These are phyloP conservation scores for Yamadazyma atmosphaerica DNA, from an alignment of 1,139 yeast species.

Conservation along the genomic window DNA sequence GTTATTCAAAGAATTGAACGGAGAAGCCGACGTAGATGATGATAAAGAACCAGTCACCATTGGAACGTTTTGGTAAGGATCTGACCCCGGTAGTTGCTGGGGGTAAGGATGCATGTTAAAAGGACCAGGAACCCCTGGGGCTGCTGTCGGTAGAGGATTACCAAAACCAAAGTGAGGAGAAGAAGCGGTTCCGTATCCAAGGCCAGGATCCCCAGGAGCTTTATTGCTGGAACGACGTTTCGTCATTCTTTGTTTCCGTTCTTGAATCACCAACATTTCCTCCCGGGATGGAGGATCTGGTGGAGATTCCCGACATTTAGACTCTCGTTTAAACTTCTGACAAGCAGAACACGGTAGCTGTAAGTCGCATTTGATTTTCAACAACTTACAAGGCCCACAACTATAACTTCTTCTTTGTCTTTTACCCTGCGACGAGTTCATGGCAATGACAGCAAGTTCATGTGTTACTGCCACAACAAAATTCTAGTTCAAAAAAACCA, in stretches of 20 bases:
- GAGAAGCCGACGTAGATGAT: background rate
- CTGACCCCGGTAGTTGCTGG: too few relatives aligned
- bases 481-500: too few relatives aligned
- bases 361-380: slow-evolving; percentile 56
- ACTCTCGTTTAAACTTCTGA: slow-evolving; percentile 39
- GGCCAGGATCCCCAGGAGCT: background rate
- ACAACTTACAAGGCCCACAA: slow-evolving; percentile 56
- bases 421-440: slow-evolving; percentile 15
- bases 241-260: slow-evolving; percentile 22
- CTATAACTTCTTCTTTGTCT: slow-evolving; percentile 51
- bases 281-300: slow-evolving; percentile 47
- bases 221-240: slow-evolving; percentile 7
- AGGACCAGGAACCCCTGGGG: too few relatives aligned
- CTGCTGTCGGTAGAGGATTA: too few relatives aligned
- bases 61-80: too few relatives aligned
- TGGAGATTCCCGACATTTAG: slow-evolving; percentile 40
- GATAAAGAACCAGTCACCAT: too few relatives aligned
- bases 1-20: background rate
- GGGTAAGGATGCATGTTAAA: too few relatives aligned
- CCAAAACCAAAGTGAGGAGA: too few relatives aligned
- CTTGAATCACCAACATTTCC: slow-evolving; percentile 24
- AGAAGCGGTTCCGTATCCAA: too few relatives aligned
- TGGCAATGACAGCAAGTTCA: background rate
- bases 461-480: too few relatives aligned
- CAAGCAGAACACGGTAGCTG: slow-evolving; percentile 52